These are phyloP conservation scores for Vitis rotundifolia DNA, from an alignment of 164 flowering plant genomes.

Conservation along the genomic window DNA sequence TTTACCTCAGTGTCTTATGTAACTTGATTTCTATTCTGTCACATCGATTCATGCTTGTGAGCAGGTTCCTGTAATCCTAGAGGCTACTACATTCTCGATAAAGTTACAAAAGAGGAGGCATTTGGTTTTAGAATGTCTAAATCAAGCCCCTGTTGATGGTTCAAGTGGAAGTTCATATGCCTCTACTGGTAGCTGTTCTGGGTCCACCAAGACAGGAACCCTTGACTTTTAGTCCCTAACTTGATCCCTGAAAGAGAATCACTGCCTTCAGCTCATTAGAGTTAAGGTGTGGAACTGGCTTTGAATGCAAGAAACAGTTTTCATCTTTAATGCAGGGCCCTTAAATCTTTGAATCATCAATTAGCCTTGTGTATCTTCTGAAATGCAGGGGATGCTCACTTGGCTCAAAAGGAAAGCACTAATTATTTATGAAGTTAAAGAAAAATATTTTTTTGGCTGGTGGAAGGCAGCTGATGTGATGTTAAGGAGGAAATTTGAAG, in stretches of 20 bases:
- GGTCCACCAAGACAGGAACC: constrained; percentile 47
- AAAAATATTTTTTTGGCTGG: too few species aligned
- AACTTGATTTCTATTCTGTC: background rate
- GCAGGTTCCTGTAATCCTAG: constrained; percentile 87
- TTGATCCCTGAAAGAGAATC: background rate
- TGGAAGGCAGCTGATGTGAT: too few species aligned
- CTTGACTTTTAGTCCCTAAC: constrained; percentile 62
- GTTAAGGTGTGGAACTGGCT: background rate
- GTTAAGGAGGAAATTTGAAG: too few species aligned
- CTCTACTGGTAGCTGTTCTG: constrained; percentile 62
- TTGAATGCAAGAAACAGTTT: background rate
- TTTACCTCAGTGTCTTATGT: background rate
- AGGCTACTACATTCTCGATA: constrained; percentile 80
- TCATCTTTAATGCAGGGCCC: background rate
- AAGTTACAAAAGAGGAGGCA: constrained; percentile 74
- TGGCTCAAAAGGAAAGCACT: too few species aligned
- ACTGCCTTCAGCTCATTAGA: background rate
- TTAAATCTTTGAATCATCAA: background rate
- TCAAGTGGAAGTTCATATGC: constrained; percentile 80
- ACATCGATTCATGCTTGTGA: background rate
- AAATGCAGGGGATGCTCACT: too few species aligned
- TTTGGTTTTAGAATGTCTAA: constrained; percentile 78
- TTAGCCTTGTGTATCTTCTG: too few species aligned
- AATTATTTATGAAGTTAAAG: too few species aligned
- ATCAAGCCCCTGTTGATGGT: constrained; percentile 95